phyloP scores from a whole-genome alignment of 148 eudicot species.

The Mesembryanthemum crystallinum region DNA sequence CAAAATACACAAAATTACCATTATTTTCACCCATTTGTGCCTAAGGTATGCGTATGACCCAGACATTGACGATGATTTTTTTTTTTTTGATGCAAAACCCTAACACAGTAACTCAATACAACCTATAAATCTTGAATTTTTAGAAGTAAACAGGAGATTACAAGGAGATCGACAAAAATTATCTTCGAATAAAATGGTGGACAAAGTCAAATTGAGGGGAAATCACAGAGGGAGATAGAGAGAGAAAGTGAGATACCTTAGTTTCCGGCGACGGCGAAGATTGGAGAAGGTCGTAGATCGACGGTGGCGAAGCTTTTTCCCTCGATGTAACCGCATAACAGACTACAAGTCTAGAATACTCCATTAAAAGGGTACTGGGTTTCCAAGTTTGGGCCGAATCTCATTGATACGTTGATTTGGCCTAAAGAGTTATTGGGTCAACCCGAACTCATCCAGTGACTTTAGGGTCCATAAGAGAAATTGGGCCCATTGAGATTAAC shows the following conservation, averaged over 20 bases:
- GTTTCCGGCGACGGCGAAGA: slow-evolving; percentile 18
- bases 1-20: not conserved
- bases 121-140: not conserved
- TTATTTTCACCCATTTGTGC: not conserved
- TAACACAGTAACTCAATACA: not conserved
- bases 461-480: not conserved
- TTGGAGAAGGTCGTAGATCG: not conserved
- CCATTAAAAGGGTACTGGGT: not conserved
- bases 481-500: not conserved
- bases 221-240: too few relatives aligned
- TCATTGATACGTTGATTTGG: not conserved
- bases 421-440: not conserved
- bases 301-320: not conserved
- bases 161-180: not conserved
- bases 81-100: not conserved
- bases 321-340: not conserved
- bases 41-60: not conserved
- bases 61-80: not conserved
- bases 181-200: too few relatives aligned
- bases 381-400: not conserved
- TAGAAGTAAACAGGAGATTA: not conserved
- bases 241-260: not conserved
- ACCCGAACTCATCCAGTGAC: not conserved
- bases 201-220: too few relatives aligned
- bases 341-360: not conserved